These are phyloP conservation scores for Porphyrellus cyaneotinctus DNA, from an alignment of 768 basidiomycete species.

Conservation along the genomic window DNA sequence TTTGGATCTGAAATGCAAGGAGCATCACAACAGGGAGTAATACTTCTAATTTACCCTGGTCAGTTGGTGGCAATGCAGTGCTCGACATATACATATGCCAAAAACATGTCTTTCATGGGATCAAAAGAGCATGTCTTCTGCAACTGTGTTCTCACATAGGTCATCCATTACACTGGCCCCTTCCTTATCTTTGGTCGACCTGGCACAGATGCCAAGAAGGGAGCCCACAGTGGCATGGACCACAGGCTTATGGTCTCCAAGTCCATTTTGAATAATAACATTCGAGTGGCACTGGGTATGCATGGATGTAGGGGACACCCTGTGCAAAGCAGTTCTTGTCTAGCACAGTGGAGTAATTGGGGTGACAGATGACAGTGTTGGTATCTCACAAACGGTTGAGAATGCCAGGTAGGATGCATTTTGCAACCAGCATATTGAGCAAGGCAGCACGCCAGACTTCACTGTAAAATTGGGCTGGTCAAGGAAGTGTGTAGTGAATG, in stretches of 20 bases:
- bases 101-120: constrained; percentile 73
- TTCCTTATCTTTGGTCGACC: constrained; percentile 32
- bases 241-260: constrained; percentile 76
- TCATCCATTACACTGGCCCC: constrained; percentile 35
- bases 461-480: constrained; percentile 36
- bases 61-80: constrained; percentile 62
- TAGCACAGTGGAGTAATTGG: constrained; percentile 63
- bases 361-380: constrained; percentile 69
- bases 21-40: constrained; percentile 80
- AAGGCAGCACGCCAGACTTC: constrained; percentile 85
- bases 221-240: constrained; percentile 71
- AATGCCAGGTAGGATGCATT: constrained; percentile 56
- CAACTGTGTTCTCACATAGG: constrained; percentile 49
- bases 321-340: constrained; percentile 35
- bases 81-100: constrained; percentile 80
- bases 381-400: constrained; percentile 77
- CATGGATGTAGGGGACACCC: constrained; percentile 58
- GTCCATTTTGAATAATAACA: constrained; percentile 76
- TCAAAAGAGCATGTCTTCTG: constrained; percentile 72
- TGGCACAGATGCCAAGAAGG: constrained; percentile 64
- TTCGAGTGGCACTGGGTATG: constrained; percentile 63
- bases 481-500: background rate
- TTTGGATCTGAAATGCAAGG: constrained; percentile 72
- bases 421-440: constrained; percentile 47
- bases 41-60: constrained; percentile 59